phyloP scores from a whole-genome alignment of 139 green algal species.

The Diplosphaera chodatii region DNA sequence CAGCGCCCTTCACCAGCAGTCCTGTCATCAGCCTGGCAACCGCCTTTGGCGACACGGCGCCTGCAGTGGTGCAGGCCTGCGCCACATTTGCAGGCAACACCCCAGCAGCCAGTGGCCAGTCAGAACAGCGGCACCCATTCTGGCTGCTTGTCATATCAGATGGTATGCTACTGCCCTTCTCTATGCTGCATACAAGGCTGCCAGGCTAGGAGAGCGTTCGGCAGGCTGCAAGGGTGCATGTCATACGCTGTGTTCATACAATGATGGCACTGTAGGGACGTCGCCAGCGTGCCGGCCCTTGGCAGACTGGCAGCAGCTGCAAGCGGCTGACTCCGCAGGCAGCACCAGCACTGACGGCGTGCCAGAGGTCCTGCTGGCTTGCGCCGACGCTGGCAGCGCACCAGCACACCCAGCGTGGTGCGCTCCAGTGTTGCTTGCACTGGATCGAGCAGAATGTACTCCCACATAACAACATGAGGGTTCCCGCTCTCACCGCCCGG shows the following conservation, averaged over 20 bases:
- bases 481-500: too few relatives aligned
- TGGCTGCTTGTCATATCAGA: background rate
- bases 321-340: too few relatives aligned
- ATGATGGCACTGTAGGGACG: background rate
- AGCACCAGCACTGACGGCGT: too few relatives aligned
- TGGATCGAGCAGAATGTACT: too few relatives aligned
- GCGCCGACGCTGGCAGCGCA: conserved; percentile 61
- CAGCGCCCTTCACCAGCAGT: conserved; percentile 32
- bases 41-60: conserved; percentile 1
- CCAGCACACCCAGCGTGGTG: conserved; percentile 37
- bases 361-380: conserved; percentile 39
- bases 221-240: too few relatives aligned
- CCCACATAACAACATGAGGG: too few relatives aligned
- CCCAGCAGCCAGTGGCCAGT: background rate
- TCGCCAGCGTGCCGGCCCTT: background rate
- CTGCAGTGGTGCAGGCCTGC: background rate
- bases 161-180: too few relatives aligned
- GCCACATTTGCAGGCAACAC: background rate
- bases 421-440: too few relatives aligned
- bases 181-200: too few relatives aligned
- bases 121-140: background rate
- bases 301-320: background rate
- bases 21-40: background rate
- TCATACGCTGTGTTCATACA: too few relatives aligned
- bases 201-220: too few relatives aligned